Evolutionary conservation across 2,329 filamentous ascomycete genomes (phyloP).

Genomic region (Remersonia thermophila): DNA sequence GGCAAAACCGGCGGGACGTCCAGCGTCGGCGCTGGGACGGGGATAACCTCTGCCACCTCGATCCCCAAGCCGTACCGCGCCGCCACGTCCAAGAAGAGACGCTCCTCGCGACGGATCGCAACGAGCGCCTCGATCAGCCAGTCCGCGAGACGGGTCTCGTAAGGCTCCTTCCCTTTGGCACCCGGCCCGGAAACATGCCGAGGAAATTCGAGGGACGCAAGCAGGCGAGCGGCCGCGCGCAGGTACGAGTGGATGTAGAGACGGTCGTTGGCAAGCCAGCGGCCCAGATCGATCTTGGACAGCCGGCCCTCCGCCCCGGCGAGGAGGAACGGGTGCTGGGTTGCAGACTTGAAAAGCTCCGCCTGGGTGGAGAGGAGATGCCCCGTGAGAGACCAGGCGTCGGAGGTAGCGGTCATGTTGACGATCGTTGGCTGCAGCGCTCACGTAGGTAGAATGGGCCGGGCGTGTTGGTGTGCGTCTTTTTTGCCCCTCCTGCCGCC

Average conservation of each 20-base stretch:
- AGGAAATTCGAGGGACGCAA: constrained; percentile 48
- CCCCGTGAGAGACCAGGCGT: constrained; percentile 37
- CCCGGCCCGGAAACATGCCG: constrained; percentile 11
- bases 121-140: constrained; percentile 52
- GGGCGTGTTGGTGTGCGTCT: no score
- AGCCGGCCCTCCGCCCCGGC: constrained; percentile 52
- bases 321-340: constrained; percentile 53
- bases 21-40: not conserved
- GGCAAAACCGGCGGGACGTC: not conserved
- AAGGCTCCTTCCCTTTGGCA: constrained; percentile 16
- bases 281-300: constrained; percentile 40
- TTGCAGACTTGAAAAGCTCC: constrained; percentile 40
- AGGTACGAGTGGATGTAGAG: constrained; percentile 59
- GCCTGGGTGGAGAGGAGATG: constrained; percentile 41
- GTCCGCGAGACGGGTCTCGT: constrained; percentile 45
- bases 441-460: no score
- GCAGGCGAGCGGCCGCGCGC: constrained; percentile 51
- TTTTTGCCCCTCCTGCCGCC: no score
- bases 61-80: constrained; percentile 45
- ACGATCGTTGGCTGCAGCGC: no score
- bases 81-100: constrained; percentile 55
- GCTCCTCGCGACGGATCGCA: constrained; percentile 55
- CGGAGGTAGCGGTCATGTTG: not conserved
- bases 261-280: constrained; percentile 61
- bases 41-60: constrained; percentile 17